Percentiles rank a stretch among this genome's conserved stretches.
Evolutionary conservation across 2,329 filamentous ascomycete species (phyloP).

Genomic region (Tolypocladium album): DNA sequence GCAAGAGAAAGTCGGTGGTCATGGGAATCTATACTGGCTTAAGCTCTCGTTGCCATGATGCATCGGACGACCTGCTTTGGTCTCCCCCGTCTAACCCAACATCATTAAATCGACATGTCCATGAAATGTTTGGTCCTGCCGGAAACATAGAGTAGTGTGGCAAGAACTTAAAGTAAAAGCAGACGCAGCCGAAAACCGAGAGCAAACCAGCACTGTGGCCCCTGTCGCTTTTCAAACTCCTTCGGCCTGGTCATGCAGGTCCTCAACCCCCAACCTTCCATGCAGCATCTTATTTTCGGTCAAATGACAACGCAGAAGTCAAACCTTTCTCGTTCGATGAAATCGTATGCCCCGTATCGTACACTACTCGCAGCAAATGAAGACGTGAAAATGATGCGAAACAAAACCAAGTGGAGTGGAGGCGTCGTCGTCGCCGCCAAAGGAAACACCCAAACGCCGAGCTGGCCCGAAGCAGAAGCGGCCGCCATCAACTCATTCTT

Average conservation of each 20-base stretch:
- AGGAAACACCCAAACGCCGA: neutral
- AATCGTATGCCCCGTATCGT: neutral
- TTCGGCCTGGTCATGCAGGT: neutral
- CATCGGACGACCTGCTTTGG: neutral
- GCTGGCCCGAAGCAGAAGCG: neutral
- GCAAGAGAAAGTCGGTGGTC: neutral
- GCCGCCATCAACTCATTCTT: slow-evolving; percentile 14
- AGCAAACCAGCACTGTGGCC: neutral
- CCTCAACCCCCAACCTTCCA: neutral
- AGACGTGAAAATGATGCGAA: neutral
- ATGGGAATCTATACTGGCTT: neutral
- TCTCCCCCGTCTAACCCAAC: neutral
- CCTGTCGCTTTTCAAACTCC: neutral
- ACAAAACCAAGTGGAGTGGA: slow-evolving; percentile 1
- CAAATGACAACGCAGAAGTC: neutral
- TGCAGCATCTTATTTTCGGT: neutral
- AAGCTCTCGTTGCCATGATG: neutral
- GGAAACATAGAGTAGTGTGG: neutral
- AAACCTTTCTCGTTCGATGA: neutral
- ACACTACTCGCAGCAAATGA: neutral
- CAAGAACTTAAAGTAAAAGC: neutral
- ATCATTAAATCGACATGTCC: neutral
- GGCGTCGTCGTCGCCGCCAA: neutral
- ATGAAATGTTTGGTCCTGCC: neutral
- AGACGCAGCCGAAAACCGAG: neutral